A percentile compares a stretch with the other conserved stretches of the same genome.
phyloP scores from a whole-genome alignment of 352 stramenopile species.

The Pythium utonaiense region DNA sequence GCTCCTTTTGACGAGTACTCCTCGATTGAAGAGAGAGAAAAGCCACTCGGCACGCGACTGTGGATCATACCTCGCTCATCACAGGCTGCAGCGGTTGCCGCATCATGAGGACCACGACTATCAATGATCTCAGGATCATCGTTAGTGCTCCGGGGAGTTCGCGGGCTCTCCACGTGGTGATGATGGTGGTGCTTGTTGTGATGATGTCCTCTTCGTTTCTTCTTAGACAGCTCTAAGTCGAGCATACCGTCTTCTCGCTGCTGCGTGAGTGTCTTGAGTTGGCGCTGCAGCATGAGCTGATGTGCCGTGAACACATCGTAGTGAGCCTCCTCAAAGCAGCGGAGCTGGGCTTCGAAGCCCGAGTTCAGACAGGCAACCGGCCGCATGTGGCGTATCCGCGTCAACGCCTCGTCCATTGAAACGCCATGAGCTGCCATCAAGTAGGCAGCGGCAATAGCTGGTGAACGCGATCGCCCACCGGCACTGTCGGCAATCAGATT shows the following conservation, averaged over 20 bases:
- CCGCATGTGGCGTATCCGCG: slow-evolving; percentile 50
- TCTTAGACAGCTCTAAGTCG: slow-evolving; percentile 13
- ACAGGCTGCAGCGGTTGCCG: slow-evolving; percentile 19
- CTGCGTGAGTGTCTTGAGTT: slow-evolving; percentile 33
- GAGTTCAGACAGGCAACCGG: slow-evolving; percentile 72
- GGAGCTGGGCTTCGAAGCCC: slow-evolving; percentile 85
- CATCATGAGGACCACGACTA: background rate
- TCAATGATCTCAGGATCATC: slow-evolving; percentile 16
- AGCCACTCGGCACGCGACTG: slow-evolving; percentile 47
- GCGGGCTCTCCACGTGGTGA: slow-evolving; percentile 18
- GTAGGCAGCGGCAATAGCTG: slow-evolving; percentile 73
- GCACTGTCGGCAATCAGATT: slow-evolving; percentile 23
- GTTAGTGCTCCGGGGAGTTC: background rate
- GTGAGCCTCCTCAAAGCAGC: slow-evolving; percentile 57
- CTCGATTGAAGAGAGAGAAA: slow-evolving; percentile 42
- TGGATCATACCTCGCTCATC: slow-evolving; percentile 64
- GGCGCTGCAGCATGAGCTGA: slow-evolving; percentile 61
- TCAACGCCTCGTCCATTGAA: slow-evolving; percentile 41
- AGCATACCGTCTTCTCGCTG: slow-evolving; percentile 35
- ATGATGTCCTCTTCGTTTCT: slow-evolving; percentile 17
- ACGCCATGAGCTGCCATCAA: slow-evolving; percentile 71
- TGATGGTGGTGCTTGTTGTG: slow-evolving; percentile 31
- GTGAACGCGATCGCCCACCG: slow-evolving; percentile 79
- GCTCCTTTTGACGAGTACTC: slow-evolving; percentile 6
- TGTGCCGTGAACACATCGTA: slow-evolving; percentile 76